phyloP scores from a whole-genome alignment of 306 rosid species.

The Fragaria nilgerrensis region DNA sequence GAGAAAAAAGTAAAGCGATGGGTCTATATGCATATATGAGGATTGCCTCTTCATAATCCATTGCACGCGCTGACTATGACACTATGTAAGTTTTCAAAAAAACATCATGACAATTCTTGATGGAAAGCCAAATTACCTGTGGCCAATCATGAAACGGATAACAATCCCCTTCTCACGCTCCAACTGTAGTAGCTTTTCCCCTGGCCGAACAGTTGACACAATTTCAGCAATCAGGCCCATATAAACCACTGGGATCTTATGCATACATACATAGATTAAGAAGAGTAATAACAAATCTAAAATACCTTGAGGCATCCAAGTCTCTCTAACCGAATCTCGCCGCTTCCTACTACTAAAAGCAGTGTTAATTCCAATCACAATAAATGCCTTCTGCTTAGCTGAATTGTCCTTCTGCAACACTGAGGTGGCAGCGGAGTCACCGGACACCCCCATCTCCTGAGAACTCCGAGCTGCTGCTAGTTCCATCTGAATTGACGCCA shows the following conservation, averaged over 20 bases:
- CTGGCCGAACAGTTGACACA: constrained; percentile 34
- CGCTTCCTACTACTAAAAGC: constrained; percentile 97
- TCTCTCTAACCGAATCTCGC: constrained; percentile 95
- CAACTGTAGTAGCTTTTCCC: constrained; percentile 81
- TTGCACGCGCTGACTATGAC: not conserved
- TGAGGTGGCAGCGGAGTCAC: constrained; percentile 32
- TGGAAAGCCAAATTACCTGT: constrained; percentile 53
- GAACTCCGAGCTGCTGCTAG: constrained; percentile 74
- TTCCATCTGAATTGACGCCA: constrained; percentile 76
- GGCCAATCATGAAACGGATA: constrained; percentile 96
- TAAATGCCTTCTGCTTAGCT: constrained; percentile 64
- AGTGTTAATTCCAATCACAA: constrained; percentile 94
- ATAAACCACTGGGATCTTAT: not conserved
- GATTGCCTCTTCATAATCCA: constrained; percentile 8
- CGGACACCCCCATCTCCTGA: constrained; percentile 43
- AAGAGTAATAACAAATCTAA: not conserved
- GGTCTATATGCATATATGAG: not conserved
- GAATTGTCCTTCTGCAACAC: constrained; percentile 24
- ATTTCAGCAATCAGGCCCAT: constrained; percentile 29
- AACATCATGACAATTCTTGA: not conserved
- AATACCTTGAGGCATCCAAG: constrained; percentile 99
- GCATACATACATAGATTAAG: not conserved
- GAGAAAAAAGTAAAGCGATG: not conserved
- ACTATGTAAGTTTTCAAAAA: not conserved
- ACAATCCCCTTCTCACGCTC: constrained; percentile 94